Evolutionary conservation across 371 early-diverging fungal genomes (phyloP).

Genomic region (Mucor ambiguus): DNA sequence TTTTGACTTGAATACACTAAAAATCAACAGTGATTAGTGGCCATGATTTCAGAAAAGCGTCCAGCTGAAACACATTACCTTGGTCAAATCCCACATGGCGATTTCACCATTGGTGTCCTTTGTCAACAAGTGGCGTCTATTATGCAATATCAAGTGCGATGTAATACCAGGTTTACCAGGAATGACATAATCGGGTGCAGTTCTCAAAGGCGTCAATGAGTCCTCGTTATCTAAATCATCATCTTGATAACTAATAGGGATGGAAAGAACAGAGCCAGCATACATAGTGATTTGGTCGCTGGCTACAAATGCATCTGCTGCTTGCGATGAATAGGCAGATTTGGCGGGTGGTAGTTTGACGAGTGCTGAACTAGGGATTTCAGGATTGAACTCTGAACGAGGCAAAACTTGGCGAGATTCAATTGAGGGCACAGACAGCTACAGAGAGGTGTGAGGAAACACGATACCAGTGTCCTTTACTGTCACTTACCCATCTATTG

Average conservation of each 20-base stretch:
- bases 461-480: background rate
- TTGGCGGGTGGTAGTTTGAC: slow-evolving; percentile 49
- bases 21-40: background rate
- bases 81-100: slow-evolving; percentile 89
- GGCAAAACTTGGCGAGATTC: slow-evolving; percentile 47
- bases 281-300: slow-evolving; percentile 47
- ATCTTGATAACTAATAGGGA: slow-evolving; percentile 54
- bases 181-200: slow-evolving; percentile 41
- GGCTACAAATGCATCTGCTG: slow-evolving; percentile 39
- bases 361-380: slow-evolving; percentile 44
- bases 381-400: slow-evolving; percentile 48
- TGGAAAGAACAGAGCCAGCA: slow-evolving; percentile 53
- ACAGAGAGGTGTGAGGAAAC: background rate
- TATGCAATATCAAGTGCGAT: slow-evolving; percentile 73
- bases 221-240: slow-evolving; percentile 44
- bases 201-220: slow-evolving; percentile 44
- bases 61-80: slow-evolving; percentile 32
- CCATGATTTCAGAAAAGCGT: too few relatives aligned
- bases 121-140: slow-evolving; percentile 87
- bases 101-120: slow-evolving; percentile 82
- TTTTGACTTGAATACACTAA: slow-evolving; percentile 61
- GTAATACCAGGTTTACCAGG: slow-evolving; percentile 62
- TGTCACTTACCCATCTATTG: slow-evolving; percentile 74
- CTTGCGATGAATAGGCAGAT: slow-evolving; percentile 26
- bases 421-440: slow-evolving; percentile 62